These are phyloP conservation scores for Thalassiosira gravida DNA, from an alignment of 352 stramenopile genomes.

Conservation along the genomic window DNA sequence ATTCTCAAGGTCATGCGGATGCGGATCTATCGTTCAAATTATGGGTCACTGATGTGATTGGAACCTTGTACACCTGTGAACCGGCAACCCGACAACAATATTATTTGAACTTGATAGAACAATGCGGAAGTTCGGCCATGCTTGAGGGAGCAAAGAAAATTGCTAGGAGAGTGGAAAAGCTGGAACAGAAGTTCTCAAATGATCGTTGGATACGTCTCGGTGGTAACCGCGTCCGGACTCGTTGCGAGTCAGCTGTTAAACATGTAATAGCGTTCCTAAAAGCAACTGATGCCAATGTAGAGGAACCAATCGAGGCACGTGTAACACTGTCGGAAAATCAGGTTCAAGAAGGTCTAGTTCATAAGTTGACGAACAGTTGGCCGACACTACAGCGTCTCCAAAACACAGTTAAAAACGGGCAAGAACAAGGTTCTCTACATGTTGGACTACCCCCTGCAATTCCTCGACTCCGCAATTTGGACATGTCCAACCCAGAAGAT, in stretches of 20 bases:
- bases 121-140: constrained; percentile 6
- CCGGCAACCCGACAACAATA: background rate
- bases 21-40: constrained; percentile 3
- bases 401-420: constrained; percentile 2
- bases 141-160: background rate
- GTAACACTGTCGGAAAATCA: background rate
- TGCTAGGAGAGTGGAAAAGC: constrained; percentile 6
- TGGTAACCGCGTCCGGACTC: background rate
- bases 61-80: background rate
- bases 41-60: constrained; percentile 4
- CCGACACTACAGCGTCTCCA: background rate
- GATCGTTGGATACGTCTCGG: background rate
- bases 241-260: background rate
- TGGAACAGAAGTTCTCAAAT: constrained; percentile 4
- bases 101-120: background rate
- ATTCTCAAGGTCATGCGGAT: background rate
- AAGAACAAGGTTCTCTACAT: background rate
- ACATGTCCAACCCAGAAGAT: background rate
- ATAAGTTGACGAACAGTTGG: constrained; percentile 1
- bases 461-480: background rate
- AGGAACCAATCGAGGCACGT: constrained; percentile 1
- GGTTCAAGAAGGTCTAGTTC: constrained; percentile 1
- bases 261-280: constrained; percentile 1
- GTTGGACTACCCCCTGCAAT: background rate
- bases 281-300: background rate